A percentile compares a stretch with the other conserved stretches of the same genome.
phyloP scores from a whole-genome alignment of 441 rosid genomes.

The Pelargonium myrrhifolium region DNA sequence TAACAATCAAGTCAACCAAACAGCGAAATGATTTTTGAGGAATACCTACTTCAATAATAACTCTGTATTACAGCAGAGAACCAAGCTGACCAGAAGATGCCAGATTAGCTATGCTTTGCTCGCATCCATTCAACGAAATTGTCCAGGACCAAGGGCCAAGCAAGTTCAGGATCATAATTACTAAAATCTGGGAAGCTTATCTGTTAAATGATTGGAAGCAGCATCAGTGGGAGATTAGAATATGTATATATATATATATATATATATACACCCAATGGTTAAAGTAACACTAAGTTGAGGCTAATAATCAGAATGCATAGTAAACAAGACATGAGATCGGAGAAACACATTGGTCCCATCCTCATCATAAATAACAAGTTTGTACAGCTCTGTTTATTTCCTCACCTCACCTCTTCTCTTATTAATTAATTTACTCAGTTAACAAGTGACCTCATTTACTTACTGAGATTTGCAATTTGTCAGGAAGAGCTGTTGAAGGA shows the following conservation, averaged over 20 bases:
- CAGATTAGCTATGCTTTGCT: constrained; percentile 45
- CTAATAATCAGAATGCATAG: too few relatives aligned
- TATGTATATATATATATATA: background rate
- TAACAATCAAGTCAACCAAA: background rate
- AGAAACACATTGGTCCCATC: too few relatives aligned
- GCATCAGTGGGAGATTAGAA: background rate
- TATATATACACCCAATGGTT: too few relatives aligned
- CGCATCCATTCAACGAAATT: constrained; percentile 76
- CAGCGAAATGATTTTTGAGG: constrained; percentile 8
- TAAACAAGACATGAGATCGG: too few relatives aligned
- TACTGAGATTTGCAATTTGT: too few relatives aligned
- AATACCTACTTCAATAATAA: constrained; percentile 31
- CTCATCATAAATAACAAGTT: too few relatives aligned
- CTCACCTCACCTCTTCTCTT: too few relatives aligned
- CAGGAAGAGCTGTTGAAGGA: too few relatives aligned
- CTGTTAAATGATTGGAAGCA: constrained; percentile 28
- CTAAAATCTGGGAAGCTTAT: constrained; percentile 60
- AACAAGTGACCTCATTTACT: too few relatives aligned
- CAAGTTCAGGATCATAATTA: constrained; percentile 61
- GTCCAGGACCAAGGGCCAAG: constrained; percentile 77
- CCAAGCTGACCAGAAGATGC: constrained; percentile 14
- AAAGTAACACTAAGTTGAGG: too few relatives aligned
- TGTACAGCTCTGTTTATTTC: too few relatives aligned
- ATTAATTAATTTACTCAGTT: too few relatives aligned
- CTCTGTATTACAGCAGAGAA: constrained; percentile 37